phyloP scores from a whole-genome alignment of 345 rosid genomes.

The Melaleuca quinquenervia region DNA sequence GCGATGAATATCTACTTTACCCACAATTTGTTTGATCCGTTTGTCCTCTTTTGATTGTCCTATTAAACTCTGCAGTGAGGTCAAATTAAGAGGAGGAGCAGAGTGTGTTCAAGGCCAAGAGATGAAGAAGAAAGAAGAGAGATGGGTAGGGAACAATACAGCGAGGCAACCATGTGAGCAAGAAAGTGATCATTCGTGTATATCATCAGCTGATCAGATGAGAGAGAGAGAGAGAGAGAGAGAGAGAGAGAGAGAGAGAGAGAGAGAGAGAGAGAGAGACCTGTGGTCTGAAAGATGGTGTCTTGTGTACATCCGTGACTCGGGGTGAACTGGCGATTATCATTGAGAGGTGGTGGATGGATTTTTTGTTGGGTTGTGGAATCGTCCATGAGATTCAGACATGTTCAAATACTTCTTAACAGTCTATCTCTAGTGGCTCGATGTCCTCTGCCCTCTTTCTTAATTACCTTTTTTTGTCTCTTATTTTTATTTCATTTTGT shows the following conservation, averaged over 20 bases:
- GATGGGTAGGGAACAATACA: constrained; percentile 4
- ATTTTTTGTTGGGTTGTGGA: no score
- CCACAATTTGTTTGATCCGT: background rate
- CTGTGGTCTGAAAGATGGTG: no score
- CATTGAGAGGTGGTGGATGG: no score
- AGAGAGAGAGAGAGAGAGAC: no score
- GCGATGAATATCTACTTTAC: background rate
- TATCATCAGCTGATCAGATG: background rate
- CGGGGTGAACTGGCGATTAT: no score
- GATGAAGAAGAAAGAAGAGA: background rate
- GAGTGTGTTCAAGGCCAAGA: background rate
- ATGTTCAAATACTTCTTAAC: background rate
- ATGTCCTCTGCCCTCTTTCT: background rate
- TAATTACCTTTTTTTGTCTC: no score
- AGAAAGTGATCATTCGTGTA: background rate
- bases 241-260: background rate
- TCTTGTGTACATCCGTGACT: no score
- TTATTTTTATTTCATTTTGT: background rate
- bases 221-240: no score
- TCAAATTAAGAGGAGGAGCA: background rate
- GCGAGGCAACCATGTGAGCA: constrained; percentile 24
- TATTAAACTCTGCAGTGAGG: background rate
- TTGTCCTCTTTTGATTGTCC: background rate
- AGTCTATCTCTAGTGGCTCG: background rate
- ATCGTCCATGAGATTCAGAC: background rate